phyloP scores from a whole-genome alignment of 1,284 basidiomycete species.

The Tilletia horrida region DNA sequence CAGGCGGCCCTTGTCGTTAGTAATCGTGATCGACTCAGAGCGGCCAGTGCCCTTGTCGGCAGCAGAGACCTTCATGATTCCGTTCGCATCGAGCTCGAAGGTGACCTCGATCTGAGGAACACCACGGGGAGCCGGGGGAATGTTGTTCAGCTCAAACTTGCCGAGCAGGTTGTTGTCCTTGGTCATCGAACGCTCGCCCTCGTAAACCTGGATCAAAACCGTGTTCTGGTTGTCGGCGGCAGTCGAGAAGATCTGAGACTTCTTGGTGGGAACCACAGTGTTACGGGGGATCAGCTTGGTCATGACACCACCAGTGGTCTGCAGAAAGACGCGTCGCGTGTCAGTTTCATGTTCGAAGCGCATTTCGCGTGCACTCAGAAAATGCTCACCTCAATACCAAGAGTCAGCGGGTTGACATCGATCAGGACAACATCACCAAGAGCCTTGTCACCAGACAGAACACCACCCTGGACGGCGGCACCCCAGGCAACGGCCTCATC shows the following conservation, averaged over 20 bases:
- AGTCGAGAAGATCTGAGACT: constrained; percentile 94
- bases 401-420: constrained; percentile 87
- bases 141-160: constrained; percentile 88
- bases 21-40: constrained; percentile 52
- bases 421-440: constrained; percentile 81
- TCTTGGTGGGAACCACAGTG: constrained; percentile 96
- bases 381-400: constrained; percentile 74
- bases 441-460: constrained; percentile 81
- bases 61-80: constrained; percentile 54
- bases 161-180: constrained; percentile 98
- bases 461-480: constrained; percentile 96
- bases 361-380: neutral
- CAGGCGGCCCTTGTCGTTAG: constrained; percentile 54
- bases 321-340: neutral
- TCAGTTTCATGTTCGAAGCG: too few relatives aligned
- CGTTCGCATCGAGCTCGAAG: constrained; percentile 55
- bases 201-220: constrained; percentile 72
- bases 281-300: constrained; percentile 94
- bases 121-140: constrained; percentile 90
- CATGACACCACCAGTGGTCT: constrained; percentile 94
- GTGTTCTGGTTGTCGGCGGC: constrained; percentile 55
- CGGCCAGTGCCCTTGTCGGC: constrained; percentile 55
- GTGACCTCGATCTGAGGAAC: constrained; percentile 60
- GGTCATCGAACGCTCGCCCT: constrained; percentile 90
- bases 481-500: constrained; percentile 76